A percentile compares a stretch with the other conserved stretches of the same genome.
These are phyloP conservation scores for Polyporus arcularius DNA, from an alignment of 768 basidiomycete genomes.

Conservation along the genomic window DNA sequence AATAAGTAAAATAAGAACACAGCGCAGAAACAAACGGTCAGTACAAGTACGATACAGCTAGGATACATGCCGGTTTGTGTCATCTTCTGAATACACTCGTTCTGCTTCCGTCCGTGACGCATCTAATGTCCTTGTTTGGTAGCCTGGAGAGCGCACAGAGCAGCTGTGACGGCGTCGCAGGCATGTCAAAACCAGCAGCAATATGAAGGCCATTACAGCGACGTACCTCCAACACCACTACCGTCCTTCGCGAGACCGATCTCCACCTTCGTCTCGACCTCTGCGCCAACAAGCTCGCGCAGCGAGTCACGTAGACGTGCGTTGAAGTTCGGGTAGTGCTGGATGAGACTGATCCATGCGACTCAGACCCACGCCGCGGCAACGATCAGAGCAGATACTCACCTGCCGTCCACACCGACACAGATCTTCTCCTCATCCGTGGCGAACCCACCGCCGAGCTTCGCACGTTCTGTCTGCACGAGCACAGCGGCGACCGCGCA, in stretches of 20 bases:
- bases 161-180: conserved; percentile 50
- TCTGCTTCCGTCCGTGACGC: not conserved
- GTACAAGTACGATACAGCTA: conserved; percentile 14
- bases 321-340: conserved; percentile 91
- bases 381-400: conserved; percentile 11
- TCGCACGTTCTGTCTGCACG: conserved; percentile 75
- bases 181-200: not conserved
- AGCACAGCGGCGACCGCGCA: conserved; percentile 86
- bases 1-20: no score
- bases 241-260: conserved; percentile 97
- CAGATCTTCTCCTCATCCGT: conserved; percentile 49
- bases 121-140: conserved; percentile 48
- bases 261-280: conserved; percentile 76
- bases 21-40: not conserved
- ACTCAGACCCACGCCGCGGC: not conserved
- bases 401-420: conserved; percentile 96
- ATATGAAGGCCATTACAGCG: conserved; percentile 2
- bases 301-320: conserved; percentile 73
- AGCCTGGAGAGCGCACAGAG: conserved; percentile 83
- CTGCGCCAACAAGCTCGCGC: conserved; percentile 71
- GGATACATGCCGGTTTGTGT: conserved; percentile 12
- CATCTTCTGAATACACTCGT: not conserved
- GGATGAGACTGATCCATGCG: conserved; percentile 64
- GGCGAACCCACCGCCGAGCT: conserved; percentile 40
- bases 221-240: conserved; percentile 93